Conservation (phyloP, 2,329 filamentous ascomycete species). For the Ophiostoma montium region DNA sequence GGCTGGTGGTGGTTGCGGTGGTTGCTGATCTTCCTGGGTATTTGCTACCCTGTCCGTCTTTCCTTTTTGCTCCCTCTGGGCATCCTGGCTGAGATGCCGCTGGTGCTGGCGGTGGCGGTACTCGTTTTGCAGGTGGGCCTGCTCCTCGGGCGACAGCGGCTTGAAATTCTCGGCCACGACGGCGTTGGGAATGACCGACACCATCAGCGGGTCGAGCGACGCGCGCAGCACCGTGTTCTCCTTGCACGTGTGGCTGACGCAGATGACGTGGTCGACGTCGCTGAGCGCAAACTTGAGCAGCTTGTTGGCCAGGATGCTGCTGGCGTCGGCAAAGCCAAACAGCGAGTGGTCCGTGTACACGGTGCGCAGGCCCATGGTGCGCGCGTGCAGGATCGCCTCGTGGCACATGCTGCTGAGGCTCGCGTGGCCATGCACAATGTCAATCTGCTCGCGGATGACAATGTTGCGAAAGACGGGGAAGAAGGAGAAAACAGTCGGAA, state of each 20-base stretch:
- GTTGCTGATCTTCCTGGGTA: background rate
- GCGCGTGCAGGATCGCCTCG: constrained; percentile 84
- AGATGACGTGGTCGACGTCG: constrained; percentile 96
- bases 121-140: constrained; percentile 20
- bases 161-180: constrained; percentile 94
- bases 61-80: background rate
- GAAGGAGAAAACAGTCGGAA: constrained; percentile 96
- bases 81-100: constrained; percentile 2
- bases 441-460: constrained; percentile 81
- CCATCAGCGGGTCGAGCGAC: constrained; percentile 89
- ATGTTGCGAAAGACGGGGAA: constrained; percentile 98
- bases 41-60: background rate
- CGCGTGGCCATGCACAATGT: constrained; percentile 96
- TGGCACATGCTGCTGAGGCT: constrained; percentile 88
- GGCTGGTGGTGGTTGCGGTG: constrained; percentile 1
- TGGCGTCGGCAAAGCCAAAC: constrained; percentile 93
- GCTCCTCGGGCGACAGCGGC: constrained; percentile 40
- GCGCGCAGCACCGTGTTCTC: constrained; percentile 94
- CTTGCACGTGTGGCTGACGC: constrained; percentile 97
- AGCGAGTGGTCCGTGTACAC: constrained; percentile 97
- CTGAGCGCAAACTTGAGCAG: constrained; percentile 89
- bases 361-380: constrained; percentile 90
- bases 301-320: constrained; percentile 93
- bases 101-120: constrained; percentile 7
- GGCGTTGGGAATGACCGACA: constrained; percentile 94